These are phyloP conservation scores for Ganoderma boninense DNA, from an alignment of 1,284 basidiomycete genomes.

Conservation along the genomic window DNA sequence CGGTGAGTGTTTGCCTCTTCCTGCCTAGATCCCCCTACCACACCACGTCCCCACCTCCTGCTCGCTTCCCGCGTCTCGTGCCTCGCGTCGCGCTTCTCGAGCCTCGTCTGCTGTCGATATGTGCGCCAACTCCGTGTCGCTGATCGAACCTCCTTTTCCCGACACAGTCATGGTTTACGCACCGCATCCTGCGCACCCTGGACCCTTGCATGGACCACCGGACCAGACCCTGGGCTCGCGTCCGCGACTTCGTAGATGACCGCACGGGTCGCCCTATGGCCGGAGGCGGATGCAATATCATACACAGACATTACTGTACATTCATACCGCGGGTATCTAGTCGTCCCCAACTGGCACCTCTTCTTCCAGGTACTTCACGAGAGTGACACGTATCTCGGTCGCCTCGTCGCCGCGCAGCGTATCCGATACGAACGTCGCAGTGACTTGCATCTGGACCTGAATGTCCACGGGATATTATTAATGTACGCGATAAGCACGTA, in stretches of 20 bases:
- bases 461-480: neutral
- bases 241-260: neutral
- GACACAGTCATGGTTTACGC: conserved; percentile 9
- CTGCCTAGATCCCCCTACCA: neutral
- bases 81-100: neutral
- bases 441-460: conserved; percentile 97
- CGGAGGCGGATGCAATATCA: conserved; percentile 14
- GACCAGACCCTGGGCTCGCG: neutral
- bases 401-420: conserved; percentile 92
- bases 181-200: conserved; percentile 1
- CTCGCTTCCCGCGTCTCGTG: neutral
- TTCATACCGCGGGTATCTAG: conserved; percentile 46
- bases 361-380: conserved; percentile 95
- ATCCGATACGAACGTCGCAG: conserved; percentile 91
- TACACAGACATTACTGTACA: conserved; percentile 29
- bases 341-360: conserved; percentile 88
- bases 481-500: conserved; percentile 17
- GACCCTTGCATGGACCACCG: conserved; percentile 2
- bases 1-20: conserved; percentile 9
- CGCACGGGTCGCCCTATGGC: neutral
- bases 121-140: conserved; percentile 8
- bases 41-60: neutral
- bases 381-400: conserved; percentile 92
- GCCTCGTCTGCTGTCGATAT: neutral
- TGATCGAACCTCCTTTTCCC: conserved; percentile 13